phyloP scores from a whole-genome alignment of 805 yeast genomes.

The Pachysolen tannophilus region DNA sequence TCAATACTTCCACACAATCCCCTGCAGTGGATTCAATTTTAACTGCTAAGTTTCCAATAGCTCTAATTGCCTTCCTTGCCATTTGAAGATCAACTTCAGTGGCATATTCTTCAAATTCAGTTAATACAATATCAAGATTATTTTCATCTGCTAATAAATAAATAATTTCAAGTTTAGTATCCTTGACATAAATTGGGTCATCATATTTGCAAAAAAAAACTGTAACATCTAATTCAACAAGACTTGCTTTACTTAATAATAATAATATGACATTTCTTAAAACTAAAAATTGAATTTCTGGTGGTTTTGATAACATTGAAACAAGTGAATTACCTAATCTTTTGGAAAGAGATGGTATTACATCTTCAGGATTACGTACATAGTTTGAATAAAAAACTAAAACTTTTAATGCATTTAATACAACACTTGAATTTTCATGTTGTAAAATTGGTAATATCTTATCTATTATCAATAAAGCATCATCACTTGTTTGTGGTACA shows the following conservation, averaged over 20 bases:
- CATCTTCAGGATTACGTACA: slow-evolving; percentile 44
- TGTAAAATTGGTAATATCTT: slow-evolving; percentile 61
- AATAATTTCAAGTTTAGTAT: slow-evolving; percentile 82
- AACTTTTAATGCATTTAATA: slow-evolving; percentile 65
- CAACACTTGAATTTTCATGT: slow-evolving; percentile 77
- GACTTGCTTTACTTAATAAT: slow-evolving; percentile 54
- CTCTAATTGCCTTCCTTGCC: slow-evolving; percentile 82
- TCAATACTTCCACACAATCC: slow-evolving; percentile 54
- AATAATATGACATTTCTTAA: slow-evolving; percentile 74
- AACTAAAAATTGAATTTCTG: slow-evolving; percentile 79
- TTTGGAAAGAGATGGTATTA: slow-evolving; percentile 46
- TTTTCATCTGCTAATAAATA: slow-evolving; percentile 64
- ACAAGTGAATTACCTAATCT: slow-evolving; percentile 63
- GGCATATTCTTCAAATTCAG: slow-evolving; percentile 80
- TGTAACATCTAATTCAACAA: slow-evolving; percentile 61
- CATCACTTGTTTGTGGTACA: slow-evolving; percentile 63
- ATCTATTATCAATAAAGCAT: slow-evolving; percentile 61
- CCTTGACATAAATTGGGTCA: slow-evolving; percentile 84
- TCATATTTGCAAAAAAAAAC: slow-evolving; percentile 76
- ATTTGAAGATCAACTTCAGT: slow-evolving; percentile 79
- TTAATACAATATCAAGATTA: slow-evolving; percentile 53
- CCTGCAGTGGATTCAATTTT: slow-evolving; percentile 57
- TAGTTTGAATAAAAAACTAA: slow-evolving; percentile 70
- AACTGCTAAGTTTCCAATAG: slow-evolving; percentile 83
- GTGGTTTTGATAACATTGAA: slow-evolving; percentile 61